Evolutionary conservation across 169 alveolate genomes (phyloP).

Genomic region (Plasmodium relictum): DNA sequence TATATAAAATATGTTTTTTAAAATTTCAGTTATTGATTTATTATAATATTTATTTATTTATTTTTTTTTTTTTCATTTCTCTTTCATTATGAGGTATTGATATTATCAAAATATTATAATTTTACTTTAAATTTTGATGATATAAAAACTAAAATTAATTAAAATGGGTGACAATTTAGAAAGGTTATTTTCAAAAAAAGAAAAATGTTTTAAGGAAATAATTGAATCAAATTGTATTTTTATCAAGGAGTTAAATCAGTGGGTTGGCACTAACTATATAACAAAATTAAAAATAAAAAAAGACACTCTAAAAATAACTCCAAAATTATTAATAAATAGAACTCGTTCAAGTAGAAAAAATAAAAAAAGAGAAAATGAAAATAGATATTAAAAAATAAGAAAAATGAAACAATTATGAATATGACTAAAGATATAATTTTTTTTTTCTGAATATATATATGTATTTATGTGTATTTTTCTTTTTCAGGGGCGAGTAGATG

Average conservation of each 20-base stretch:
- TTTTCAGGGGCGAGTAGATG: conserved; percentile 73
- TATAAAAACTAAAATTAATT: background rate
- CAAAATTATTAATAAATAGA: conserved; percentile 61
- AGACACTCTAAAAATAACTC: conserved; percentile 32
- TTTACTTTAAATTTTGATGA: background rate
- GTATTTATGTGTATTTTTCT: background rate
- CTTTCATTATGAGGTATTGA: background rate
- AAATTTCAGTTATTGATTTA: background rate
- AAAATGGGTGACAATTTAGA: conserved; percentile 49
- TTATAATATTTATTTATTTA: conserved; percentile 1
- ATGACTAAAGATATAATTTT: background rate
- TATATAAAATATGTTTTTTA: conserved; percentile 3
- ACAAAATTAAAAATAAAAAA: conserved; percentile 39
- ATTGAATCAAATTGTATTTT: conserved; percentile 47
- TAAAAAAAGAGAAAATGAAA: background rate
- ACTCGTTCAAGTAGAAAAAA: conserved; percentile 45
- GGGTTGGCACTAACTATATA: conserved; percentile 63
- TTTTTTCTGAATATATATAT: background rate
- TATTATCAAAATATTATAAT: background rate
- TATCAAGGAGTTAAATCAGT: conserved; percentile 36
- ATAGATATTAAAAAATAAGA: background rate
- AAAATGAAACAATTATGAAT: background rate
- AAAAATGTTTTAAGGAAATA: conserved; percentile 60
- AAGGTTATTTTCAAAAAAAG: conserved; percentile 55
- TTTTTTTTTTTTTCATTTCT: conserved; percentile 27